phyloP scores from a whole-genome alignment of 225 moss, liverwort and hornwort genomes.

The Ulota crispa region DNA sequence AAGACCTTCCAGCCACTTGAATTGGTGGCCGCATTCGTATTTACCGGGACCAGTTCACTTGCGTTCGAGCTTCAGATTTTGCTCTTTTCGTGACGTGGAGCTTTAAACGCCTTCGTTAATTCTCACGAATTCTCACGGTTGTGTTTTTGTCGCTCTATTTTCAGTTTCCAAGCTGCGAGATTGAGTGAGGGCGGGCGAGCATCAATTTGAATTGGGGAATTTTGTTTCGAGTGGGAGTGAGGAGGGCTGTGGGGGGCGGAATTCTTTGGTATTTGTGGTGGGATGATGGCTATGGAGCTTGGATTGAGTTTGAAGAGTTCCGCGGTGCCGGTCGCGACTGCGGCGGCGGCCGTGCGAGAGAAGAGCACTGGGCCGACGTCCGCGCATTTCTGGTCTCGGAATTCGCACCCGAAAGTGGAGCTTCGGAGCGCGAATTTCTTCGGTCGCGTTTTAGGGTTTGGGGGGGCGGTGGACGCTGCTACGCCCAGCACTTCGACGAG shows the following conservation, averaged over 20 bases:
- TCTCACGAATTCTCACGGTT: background rate
- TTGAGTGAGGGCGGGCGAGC: background rate
- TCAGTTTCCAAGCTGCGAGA: background rate
- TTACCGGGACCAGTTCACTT: background rate
- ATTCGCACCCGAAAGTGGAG: conserved; percentile 26
- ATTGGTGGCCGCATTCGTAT: background rate
- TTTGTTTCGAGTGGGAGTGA: background rate
- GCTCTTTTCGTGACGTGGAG: background rate
- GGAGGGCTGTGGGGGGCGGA: background rate
- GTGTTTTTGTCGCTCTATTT: background rate
- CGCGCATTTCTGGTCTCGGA: conserved; percentile 23
- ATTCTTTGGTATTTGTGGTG: background rate
- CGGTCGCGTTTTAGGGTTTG: conserved; percentile 54
- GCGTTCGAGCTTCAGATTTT: background rate
- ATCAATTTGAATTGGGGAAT: background rate
- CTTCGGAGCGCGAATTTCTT: conserved; percentile 35
- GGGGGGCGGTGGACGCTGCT: conserved; percentile 20
- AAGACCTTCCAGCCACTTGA: background rate
- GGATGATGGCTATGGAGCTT: conserved; percentile 49
- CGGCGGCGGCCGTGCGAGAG: conserved; percentile 27
- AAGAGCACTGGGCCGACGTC: conserved; percentile 17
- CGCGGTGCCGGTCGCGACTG: conserved; percentile 21
- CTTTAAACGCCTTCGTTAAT: too few species aligned
- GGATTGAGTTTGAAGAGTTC: conserved; percentile 34
- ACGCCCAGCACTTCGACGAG: conserved; percentile 35